Base-by-base conservation (phyloP, 192 early-diverging fungal species). In the Podochytrium sp. region DNA sequence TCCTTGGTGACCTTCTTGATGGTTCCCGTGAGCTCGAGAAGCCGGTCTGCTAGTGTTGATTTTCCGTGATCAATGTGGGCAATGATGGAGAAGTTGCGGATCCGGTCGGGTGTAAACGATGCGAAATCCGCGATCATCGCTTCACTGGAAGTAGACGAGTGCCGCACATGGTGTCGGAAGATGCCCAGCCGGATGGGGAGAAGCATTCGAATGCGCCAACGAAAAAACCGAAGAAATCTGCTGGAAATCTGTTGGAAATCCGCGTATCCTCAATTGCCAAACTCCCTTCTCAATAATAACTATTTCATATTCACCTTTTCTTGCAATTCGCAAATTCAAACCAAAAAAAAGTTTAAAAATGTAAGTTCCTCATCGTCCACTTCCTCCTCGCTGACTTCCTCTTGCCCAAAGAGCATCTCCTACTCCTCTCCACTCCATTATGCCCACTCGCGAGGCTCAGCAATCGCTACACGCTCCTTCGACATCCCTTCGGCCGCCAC, bases 41-140 rank as follows among this genome's bases (percentile, higher is more conserved):
- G 69, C 32, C 97, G 80, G 78, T 99, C 96, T 3, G 97, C 95
- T 20, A 99, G 83, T 12, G 97, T 98, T 56, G 82, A 82, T 50
- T 86, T 86, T 14, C 84, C 84, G 32, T 77, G 41, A 73, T 71
- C 79, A 51, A 83, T 86, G 60, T 85, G 84, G 1, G 84, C 84
- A 57, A 82, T 84, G 63, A 86, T 83, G 57, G 75, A 76, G 51
- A 98, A 98, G 85, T 97, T 97, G 47, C 97, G 90, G 68, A 97
- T 95, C 59, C 84, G 82, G 49, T 95, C 93, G 0, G 91, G 89
- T 2, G 93, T 85, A 78, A 91, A 94, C 5, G 76, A 57, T 4
- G 88, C 20, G 33, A 84, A 42, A 38, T 81, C 67, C 29, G 70
- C 33, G 27, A 40, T 25, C 2, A 52, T 10, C 23, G 10, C 18